Evolutionary conservation across 768 basidiomycete species (phyloP), one percentile per base, ranked within the genome.

Genomic region (Dacryopinax spathularia): DNA sequence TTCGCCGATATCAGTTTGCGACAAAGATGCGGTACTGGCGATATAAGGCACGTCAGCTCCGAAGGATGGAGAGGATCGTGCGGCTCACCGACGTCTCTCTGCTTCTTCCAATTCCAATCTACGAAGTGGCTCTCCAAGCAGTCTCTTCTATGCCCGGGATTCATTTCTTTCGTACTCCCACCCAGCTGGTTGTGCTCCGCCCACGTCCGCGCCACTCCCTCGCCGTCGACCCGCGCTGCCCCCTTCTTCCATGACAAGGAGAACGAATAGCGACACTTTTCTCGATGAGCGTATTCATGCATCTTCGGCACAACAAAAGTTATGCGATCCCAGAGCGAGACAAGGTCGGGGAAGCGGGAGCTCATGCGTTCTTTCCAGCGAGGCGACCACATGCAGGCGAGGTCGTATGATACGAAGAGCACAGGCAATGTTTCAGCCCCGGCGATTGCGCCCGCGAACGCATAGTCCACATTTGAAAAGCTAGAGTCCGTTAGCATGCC

Each of bases 191-290:
- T n/a, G n/a, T n/a, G n/a, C n/a, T n/a, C n/a, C n/a, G 41, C 61
- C 69, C 69, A 70, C 0, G 61, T 20, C 1, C 68, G 64, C 66
- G 75, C 74, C 0, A 71, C 68, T 0, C 66, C 69, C 66, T 76
- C 73, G 0, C 74, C 74, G 62, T 71, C 66, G 35, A 72, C 72
- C 35, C 73, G 71, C 0, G 70, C 70, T 0, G 66, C 67, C n/a
- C 56, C 9, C 1, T 29, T 9, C 2, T 29, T 66, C 36, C 72
- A 75, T 1, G 69, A 68, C 1, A 68, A 68, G 0, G 70, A 69
- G 48, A 59, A 73, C 12, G 41, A 4, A 4, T 35, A 39, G 31
- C 65, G 65, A 39, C 71, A 72, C 0, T 20, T 60, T 1, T 43
- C 27, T 20, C 64, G 60, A 64, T 72, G 73, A 0, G 71, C 70